A percentile compares a stretch with the other conserved stretches of the same genome.
Evolutionary conservation across 1,139 yeast genomes (phyloP).

Genomic region (Dujonia santamariae): DNA sequence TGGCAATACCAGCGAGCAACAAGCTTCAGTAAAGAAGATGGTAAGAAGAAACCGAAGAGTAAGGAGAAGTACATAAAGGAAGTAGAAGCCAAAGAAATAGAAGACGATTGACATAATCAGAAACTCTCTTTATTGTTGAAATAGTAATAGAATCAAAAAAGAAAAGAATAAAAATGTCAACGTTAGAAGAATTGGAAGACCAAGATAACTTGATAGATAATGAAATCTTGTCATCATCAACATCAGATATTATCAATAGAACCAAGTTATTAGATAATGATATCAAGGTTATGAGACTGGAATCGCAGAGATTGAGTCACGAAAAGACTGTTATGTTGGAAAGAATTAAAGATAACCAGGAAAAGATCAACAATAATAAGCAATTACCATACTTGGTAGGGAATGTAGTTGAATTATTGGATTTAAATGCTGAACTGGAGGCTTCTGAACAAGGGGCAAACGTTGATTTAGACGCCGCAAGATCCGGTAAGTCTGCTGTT

Average conservation of each 20-base stretch:
- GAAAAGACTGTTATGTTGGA: slow-evolving; percentile 92
- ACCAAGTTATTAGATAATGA: slow-evolving; percentile 90
- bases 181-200: slow-evolving; percentile 58
- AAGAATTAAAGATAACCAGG: slow-evolving; percentile 93
- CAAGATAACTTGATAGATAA: slow-evolving; percentile 62
- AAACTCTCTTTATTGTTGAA: too few relatives aligned
- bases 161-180: slow-evolving; percentile 47
- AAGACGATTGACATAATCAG: too few relatives aligned
- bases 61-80: too few relatives aligned
- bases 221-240: slow-evolving; percentile 75
- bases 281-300: slow-evolving; percentile 92
- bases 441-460: slow-evolving; percentile 93
- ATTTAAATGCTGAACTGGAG: slow-evolving; percentile 84
- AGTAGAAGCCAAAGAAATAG: too few relatives aligned
- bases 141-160: background rate
- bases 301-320: slow-evolving; percentile 84
- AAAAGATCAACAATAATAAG: slow-evolving; percentile 91
- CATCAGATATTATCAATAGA: slow-evolving; percentile 82
- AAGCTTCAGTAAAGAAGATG: too few relatives aligned
- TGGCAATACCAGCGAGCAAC: too few relatives aligned
- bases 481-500: slow-evolving; percentile 96
- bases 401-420: slow-evolving; percentile 93
- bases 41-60: too few relatives aligned
- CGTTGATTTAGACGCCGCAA: slow-evolving; percentile 86
- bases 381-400: slow-evolving; percentile 96